phyloP scores from a whole-genome alignment of 225 moss, liverwort and hornwort species.

The Pseudisothecium myosuroides region DNA sequence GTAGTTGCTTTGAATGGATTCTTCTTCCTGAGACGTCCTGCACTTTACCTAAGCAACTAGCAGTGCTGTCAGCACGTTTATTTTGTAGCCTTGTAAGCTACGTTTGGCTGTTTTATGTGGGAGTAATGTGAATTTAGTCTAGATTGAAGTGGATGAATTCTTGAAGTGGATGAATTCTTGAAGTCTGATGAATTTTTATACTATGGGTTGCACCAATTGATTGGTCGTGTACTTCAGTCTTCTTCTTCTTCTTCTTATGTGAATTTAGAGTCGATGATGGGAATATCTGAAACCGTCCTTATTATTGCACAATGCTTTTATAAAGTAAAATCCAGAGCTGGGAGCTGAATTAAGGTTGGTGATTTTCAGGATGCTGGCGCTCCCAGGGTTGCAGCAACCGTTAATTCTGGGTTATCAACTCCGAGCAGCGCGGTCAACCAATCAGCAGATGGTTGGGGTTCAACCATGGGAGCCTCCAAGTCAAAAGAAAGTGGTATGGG shows the following conservation, averaged over 20 bases:
- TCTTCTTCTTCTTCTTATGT: neutral
- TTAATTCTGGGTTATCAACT: slow-evolving; percentile 18
- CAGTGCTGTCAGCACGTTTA: neutral
- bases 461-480: slow-evolving; percentile 44
- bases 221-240: neutral
- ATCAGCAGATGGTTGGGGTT: slow-evolving; percentile 41
- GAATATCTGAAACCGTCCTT: neutral
- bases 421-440: slow-evolving; percentile 27
- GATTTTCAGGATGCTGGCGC: slow-evolving; percentile 43
- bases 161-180: too few relatives aligned
- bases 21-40: neutral
- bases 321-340: neutral
- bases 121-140: neutral
- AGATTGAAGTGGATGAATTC: neutral
- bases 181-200: neutral
- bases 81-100: neutral
- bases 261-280: neutral
- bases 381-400: slow-evolving; percentile 13
- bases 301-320: neutral
- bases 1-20: neutral
- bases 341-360: slow-evolving; percentile 6
- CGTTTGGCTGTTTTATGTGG: neutral
- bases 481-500: slow-evolving; percentile 59
- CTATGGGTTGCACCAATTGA: neutral
- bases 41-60: neutral